Conservation (phyloP, 2,329 filamentous ascomycete species). For the Neocucurbitaria cava region DNA sequence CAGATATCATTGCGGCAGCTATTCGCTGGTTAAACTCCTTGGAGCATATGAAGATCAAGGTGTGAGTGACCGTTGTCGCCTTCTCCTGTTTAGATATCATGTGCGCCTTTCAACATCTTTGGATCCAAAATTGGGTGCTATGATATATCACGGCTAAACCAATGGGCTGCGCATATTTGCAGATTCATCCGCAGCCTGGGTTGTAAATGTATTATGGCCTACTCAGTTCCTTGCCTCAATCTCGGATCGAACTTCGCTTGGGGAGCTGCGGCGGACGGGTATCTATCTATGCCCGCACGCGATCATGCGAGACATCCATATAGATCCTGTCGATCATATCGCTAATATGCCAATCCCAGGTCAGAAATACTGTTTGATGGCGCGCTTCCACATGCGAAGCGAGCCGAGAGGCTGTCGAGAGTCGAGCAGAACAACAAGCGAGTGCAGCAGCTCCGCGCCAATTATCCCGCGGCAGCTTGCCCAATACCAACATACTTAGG, state of each 20-base stretch:
- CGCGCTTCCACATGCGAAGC: constrained; percentile 73
- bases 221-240: constrained; percentile 2
- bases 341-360: constrained; percentile 29
- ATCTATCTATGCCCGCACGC: constrained; percentile 16
- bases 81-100: constrained; percentile 15
- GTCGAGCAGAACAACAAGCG: constrained; percentile 64
- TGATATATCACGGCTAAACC: constrained; percentile 7
- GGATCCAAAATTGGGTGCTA: constrained; percentile 7
- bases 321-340: constrained; percentile 22
- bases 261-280: constrained; percentile 18
- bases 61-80: constrained; percentile 61
- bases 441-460: constrained; percentile 59
- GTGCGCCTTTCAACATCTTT: constrained; percentile 7
- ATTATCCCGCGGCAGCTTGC: constrained; percentile 30
- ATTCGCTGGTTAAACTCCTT: constrained; percentile 68
- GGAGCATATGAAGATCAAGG: constrained; percentile 59
- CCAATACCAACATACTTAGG: constrained; percentile 38
- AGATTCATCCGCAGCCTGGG: constrained; percentile 8
- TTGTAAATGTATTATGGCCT: constrained; percentile 6
- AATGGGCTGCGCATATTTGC: constrained; percentile 22
- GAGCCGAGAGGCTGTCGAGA: constrained; percentile 65
- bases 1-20: constrained; percentile 64
- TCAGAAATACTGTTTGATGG: constrained; percentile 85
- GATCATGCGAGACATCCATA: constrained; percentile 20
- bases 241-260: constrained; percentile 10